These are phyloP conservation scores for Cicer yamashitae DNA, from an alignment of 306 rosid genomes.

Conservation along the genomic window DNA sequence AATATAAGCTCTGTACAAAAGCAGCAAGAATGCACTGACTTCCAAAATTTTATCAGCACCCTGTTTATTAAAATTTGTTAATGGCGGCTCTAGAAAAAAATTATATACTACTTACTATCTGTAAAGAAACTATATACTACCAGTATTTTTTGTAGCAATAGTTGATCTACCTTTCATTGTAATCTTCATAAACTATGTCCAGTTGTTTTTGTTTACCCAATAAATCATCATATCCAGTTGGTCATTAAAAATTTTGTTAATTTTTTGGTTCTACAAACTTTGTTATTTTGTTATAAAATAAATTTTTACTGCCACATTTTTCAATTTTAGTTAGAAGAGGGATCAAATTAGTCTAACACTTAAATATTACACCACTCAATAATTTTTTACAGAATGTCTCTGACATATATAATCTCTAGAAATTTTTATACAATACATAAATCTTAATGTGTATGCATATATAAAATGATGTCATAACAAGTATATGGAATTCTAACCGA, in stretches of 20 bases:
- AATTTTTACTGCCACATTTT: neutral
- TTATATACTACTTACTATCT: neutral
- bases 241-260: neutral
- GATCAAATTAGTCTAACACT: neutral
- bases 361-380: neutral
- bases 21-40: constrained; percentile 11
- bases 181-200: constrained; percentile 33
- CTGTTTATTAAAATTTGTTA: constrained; percentile 14
- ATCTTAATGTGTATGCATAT: too few relatives aligned
- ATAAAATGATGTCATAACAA: too few relatives aligned
- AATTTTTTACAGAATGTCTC: neutral
- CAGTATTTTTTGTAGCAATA: constrained; percentile 17
- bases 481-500: too few relatives aligned
- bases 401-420: too few relatives aligned
- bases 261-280: neutral
- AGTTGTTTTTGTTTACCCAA: neutral
- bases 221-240: neutral
- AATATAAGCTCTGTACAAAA: constrained; percentile 27
- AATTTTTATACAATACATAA: too few relatives aligned
- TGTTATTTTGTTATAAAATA: neutral
- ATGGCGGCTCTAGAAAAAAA: neutral
- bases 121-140: neutral
- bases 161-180: constrained; percentile 31
- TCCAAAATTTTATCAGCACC: constrained; percentile 13
- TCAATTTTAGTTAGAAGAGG: neutral